A percentile compares a stretch with the other conserved stretches of the same genome.
Conservation (phyloP, 108 stramenopile genomes). For the Fragilariopsis cylindrus region DNA sequence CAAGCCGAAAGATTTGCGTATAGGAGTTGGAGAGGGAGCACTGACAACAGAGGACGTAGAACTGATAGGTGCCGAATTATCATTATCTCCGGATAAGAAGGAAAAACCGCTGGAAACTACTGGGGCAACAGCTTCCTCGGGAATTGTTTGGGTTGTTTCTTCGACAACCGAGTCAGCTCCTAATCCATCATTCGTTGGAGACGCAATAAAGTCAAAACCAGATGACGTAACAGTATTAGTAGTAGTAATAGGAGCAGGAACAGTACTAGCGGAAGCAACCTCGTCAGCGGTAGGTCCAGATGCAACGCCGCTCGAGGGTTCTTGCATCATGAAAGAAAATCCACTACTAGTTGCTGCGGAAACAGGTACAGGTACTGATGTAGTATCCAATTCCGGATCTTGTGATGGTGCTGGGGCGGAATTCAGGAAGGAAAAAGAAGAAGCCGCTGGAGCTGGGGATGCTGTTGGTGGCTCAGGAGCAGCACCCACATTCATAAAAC, state of each 20-base stretch:
- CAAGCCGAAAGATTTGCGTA: conserved; percentile 2
- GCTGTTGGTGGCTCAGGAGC: conserved; percentile 12
- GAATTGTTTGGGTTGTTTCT: conserved; percentile 4
- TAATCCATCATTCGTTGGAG: conserved; percentile 22
- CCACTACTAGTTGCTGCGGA: conserved; percentile 26
- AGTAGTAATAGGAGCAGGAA: conserved; percentile 18
- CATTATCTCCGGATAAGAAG: conserved; percentile 7
- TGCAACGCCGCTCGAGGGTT: conserved; percentile 12
- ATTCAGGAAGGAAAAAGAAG: conserved; percentile 25
- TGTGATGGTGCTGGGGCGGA: conserved; percentile 21
- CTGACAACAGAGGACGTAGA: conserved; percentile 17
- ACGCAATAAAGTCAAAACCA: conserved; percentile 36
- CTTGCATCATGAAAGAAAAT: conserved; percentile 48
- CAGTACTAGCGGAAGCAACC: conserved; percentile 8
- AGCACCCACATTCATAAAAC: conserved; percentile 28
- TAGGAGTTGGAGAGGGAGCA: neutral
- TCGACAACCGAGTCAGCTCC: conserved; percentile 11
- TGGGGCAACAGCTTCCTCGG: conserved; percentile 13
- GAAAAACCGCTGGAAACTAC: conserved; percentile 7
- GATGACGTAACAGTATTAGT: neutral
- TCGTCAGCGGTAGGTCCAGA: conserved; percentile 6
- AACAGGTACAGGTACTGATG: neutral
- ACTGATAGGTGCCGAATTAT: conserved; percentile 13
- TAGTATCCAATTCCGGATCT: conserved; percentile 12
- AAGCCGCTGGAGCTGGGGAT: conserved; percentile 9